phyloP scores from a whole-genome alignment of 2,329 filamentous ascomycete genomes.

The Grosmannia huntii region DNA sequence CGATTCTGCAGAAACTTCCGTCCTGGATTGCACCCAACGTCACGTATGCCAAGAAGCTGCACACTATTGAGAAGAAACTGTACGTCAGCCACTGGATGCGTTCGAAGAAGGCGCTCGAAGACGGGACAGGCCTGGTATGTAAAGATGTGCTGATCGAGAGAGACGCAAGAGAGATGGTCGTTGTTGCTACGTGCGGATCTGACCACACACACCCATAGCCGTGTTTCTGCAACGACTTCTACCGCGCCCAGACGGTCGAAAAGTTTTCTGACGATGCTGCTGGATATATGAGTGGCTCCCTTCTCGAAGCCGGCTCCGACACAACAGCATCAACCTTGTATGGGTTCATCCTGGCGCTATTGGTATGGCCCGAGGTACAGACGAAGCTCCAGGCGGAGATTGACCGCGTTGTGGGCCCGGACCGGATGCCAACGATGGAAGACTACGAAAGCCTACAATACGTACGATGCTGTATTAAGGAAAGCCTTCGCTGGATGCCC shows the following conservation, averaged over 20 bases:
- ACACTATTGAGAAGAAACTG: conserved; percentile 26
- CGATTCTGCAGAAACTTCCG: conserved; percentile 24
- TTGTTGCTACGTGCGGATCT: background rate
- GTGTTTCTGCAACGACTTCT: conserved; percentile 5
- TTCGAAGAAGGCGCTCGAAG: conserved; percentile 22
- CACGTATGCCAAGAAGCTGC: conserved; percentile 26
- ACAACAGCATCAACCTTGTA: conserved; percentile 27
- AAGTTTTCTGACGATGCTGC: conserved; percentile 18
- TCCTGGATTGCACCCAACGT: conserved; percentile 26
- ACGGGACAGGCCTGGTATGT: conserved; percentile 16
- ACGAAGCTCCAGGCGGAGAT: conserved; percentile 21
- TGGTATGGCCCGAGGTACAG: conserved; percentile 27
- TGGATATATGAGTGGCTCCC: conserved; percentile 20
- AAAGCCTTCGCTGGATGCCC: conserved; percentile 31
- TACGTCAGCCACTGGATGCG: conserved; percentile 28
- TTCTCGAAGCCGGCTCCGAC: conserved; percentile 27
- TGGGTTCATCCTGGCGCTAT: conserved; percentile 33
- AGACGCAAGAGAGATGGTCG: background rate
- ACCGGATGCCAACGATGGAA: conserved; percentile 23
- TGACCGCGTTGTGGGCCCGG: conserved; percentile 25
- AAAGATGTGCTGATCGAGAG: background rate
- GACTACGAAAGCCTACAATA: conserved; percentile 28
- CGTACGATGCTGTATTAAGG: conserved; percentile 28
- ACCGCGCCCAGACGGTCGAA: conserved; percentile 12
- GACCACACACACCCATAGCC: background rate